These are phyloP conservation scores for Ajuga reptans DNA, from an alignment of 305 asterid genomes.

Conservation along the genomic window DNA sequence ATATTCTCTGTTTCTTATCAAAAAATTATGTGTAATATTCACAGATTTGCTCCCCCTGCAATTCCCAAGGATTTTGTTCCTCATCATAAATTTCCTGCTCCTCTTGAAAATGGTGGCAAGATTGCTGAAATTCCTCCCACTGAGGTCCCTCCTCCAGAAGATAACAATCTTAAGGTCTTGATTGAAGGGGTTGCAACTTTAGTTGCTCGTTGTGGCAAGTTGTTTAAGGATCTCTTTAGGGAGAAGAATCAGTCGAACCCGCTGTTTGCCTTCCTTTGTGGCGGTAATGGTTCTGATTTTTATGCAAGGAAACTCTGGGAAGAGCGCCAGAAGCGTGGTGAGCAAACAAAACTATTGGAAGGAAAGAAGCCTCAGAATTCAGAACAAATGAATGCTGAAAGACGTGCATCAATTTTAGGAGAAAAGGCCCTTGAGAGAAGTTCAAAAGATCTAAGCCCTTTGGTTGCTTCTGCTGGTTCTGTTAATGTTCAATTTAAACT, in stretches of 20 bases:
- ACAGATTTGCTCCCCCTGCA: conserved; percentile 78
- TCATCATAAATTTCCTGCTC: conserved; percentile 58
- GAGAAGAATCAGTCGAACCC: conserved; percentile 85
- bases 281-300: conserved; percentile 74
- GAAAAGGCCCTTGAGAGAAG: conserved; percentile 76
- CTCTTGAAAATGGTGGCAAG: conserved; percentile 41
- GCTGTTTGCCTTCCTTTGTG: conserved; percentile 62
- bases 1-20: no score
- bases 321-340: conserved; percentile 63
- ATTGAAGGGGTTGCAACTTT: conserved; percentile 92
- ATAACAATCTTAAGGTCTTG: conserved; percentile 65
- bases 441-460: conserved; percentile 41
- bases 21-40: conserved; percentile 8
- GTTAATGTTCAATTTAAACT: conserved; percentile 65
- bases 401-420: conserved; percentile 78
- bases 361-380: conserved; percentile 34
- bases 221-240: conserved; percentile 83
- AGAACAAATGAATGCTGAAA: conserved; percentile 76
- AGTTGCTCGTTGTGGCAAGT: conserved; percentile 88
- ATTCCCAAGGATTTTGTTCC: conserved; percentile 74
- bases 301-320: conserved; percentile 90
- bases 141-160: conserved; percentile 71
- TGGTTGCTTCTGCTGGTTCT: conserved; percentile 44
- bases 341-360: conserved; percentile 42
- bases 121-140: conserved; percentile 49